These are phyloP conservation scores for Pueraria montana DNA, from an alignment of 306 rosid species.

Conservation along the genomic window DNA sequence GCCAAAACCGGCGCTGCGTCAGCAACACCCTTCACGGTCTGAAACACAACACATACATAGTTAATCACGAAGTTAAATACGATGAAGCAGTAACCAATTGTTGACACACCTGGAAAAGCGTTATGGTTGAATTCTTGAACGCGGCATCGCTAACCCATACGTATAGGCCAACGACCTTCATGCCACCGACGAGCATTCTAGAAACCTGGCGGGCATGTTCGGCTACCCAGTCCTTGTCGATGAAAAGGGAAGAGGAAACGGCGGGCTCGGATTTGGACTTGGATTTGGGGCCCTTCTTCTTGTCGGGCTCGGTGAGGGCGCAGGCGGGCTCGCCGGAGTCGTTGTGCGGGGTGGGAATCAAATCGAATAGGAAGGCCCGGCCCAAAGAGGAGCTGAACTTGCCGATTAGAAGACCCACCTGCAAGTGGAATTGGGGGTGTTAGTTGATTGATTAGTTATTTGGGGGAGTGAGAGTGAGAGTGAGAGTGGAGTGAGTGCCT, in stretches of 20 bases:
- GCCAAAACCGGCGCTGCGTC: constrained; percentile 73
- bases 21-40: constrained; percentile 84
- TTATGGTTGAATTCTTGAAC: constrained; percentile 81
- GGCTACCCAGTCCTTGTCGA: constrained; percentile 87
- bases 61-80: not conserved
- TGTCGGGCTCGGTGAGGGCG: constrained; percentile 67
- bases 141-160: constrained; percentile 74
- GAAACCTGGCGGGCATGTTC: constrained; percentile 97
- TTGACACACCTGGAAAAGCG: constrained; percentile 75
- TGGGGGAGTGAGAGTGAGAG: not conserved
- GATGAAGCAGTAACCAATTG: not conserved
- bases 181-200: constrained; percentile 88
- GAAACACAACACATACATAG: constrained; percentile 29
- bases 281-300: constrained; percentile 58
- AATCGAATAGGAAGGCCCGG: constrained; percentile 81
- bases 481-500: constrained; percentile 51
- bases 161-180: constrained; percentile 82
- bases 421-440: constrained; percentile 15
- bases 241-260: constrained; percentile 69
- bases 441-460: no score
- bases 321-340: constrained; percentile 77
- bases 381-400: constrained; percentile 74
- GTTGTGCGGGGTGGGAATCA: constrained; percentile 81
- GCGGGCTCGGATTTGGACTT: constrained; percentile 67
- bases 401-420: constrained; percentile 89